These are phyloP conservation scores for Thalia dealbata DNA, from an alignment of 176 grass and related monocot species.

Conservation along the genomic window DNA sequence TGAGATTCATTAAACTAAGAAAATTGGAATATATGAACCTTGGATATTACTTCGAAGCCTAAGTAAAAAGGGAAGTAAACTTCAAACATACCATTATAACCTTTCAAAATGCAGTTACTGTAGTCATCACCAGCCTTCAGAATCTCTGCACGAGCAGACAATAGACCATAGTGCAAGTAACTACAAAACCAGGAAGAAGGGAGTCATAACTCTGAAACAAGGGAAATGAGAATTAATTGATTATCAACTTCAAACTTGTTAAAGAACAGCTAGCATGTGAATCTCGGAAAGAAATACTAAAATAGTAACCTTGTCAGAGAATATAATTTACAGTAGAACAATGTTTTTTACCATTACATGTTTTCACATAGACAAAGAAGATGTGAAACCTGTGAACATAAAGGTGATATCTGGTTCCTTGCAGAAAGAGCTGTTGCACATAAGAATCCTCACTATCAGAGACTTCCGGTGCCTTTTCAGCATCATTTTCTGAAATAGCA, in stretches of 20 bases:
- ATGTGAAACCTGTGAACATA: slow-evolving; percentile 88
- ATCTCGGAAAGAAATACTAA: background rate
- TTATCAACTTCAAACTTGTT: background rate
- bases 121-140: slow-evolving; percentile 54
- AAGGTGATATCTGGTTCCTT: slow-evolving; percentile 83
- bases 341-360: background rate
- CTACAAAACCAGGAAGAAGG: slow-evolving; percentile 21
- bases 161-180: slow-evolving; percentile 89
- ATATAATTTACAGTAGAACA: background rate
- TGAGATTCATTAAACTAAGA: background rate
- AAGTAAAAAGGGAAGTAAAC: no score
- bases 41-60: background rate
- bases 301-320: background rate
- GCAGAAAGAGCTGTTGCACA: slow-evolving; percentile 70
- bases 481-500: slow-evolving; percentile 88
- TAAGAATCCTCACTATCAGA: slow-evolving; percentile 77
- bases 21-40: background rate
- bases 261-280: background rate
- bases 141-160: slow-evolving; percentile 91
- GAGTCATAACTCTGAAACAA: background rate
- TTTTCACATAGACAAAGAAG: background rate
- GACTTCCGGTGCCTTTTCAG: slow-evolving; percentile 57
- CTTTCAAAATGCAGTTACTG: slow-evolving; percentile 68
- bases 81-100: slow-evolving; percentile 57
- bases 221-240: background rate